Conservation (phyloP, 306 rosid species). For the Pyrus betulifolia region DNA sequence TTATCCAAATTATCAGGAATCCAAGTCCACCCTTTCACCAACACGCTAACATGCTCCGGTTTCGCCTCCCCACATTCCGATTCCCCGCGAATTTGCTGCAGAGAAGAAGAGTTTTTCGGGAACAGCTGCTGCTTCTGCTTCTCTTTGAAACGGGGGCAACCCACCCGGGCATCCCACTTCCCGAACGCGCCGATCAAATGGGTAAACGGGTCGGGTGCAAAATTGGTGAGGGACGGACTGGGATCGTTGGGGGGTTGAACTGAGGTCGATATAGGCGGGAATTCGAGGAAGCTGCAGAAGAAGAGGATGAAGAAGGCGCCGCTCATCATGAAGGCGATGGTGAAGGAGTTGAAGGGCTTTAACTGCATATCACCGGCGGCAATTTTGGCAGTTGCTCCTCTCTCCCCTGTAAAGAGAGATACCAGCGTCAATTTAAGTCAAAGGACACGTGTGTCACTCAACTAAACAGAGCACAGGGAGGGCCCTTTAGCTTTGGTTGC, state of each 20-base stretch:
- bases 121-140: constrained; percentile 18
- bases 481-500: too few species aligned
- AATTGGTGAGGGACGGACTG: background rate
- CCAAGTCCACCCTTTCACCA: constrained; percentile 97
- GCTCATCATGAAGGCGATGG: constrained; percentile 41
- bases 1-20: constrained; percentile 90
- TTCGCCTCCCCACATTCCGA: constrained; percentile 33
- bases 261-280: constrained; percentile 47
- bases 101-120: constrained; percentile 30
- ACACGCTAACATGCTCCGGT: constrained; percentile 48
- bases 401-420: too few species aligned
- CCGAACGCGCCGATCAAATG: constrained; percentile 53
- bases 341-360: constrained; percentile 42
- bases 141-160: constrained; percentile 51
- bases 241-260: constrained; percentile 15
- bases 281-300: constrained; percentile 52
- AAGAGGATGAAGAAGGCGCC: constrained; percentile 53
- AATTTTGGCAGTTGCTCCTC: background rate
- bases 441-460: too few species aligned
- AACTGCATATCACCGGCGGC: constrained; percentile 35
- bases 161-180: constrained; percentile 74
- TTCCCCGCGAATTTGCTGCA: constrained; percentile 38
- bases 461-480: too few species aligned
- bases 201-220: constrained; percentile 40
- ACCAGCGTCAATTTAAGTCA: too few species aligned